Evolutionary conservation across 371 early-diverging fungal species (phyloP).

Genomic region (Mucor saturninus): DNA sequence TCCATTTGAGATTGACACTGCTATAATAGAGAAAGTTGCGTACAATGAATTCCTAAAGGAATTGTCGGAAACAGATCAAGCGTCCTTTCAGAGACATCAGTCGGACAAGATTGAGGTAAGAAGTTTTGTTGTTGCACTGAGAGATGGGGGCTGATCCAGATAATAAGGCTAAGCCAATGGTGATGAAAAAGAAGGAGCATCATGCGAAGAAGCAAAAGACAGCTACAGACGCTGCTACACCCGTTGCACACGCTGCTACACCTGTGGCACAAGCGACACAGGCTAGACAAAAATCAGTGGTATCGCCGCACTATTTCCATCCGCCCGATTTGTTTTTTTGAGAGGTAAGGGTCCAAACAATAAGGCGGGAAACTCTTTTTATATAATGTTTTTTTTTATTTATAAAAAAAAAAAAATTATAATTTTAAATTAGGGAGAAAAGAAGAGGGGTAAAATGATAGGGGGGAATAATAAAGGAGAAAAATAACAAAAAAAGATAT

Average conservation of each 20-base stretch:
- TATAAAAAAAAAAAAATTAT: not conserved
- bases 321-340: constrained; percentile 47
- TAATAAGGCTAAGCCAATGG: constrained; percentile 10
- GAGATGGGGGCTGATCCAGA: not conserved
- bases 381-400: constrained; percentile 6
- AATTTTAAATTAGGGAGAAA: not conserved
- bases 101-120: constrained; percentile 14
- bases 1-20: not conserved
- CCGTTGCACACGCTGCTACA: not conserved
- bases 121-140: not conserved
- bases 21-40: constrained; percentile 31
- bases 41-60: constrained; percentile 41
- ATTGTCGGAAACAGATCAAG: constrained; percentile 37
- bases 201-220: not conserved
- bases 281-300: not conserved
- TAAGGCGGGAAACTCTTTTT: constrained; percentile 9
- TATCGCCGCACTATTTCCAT: constrained; percentile 27
- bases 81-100: constrained; percentile 23
- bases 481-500: not conserved
- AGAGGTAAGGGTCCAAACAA: constrained; percentile 3
- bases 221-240: not conserved
- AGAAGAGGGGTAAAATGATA: not conserved
- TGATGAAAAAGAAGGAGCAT: constrained; percentile 3
- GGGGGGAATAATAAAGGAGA: not conserved
- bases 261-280: not conserved